Percentiles rank a stretch among this genome's conserved stretches.
Evolutionary conservation across 352 stramenopile genomes (phyloP).

Genomic region (Hyaloperonospora arabidopsidis): DNA sequence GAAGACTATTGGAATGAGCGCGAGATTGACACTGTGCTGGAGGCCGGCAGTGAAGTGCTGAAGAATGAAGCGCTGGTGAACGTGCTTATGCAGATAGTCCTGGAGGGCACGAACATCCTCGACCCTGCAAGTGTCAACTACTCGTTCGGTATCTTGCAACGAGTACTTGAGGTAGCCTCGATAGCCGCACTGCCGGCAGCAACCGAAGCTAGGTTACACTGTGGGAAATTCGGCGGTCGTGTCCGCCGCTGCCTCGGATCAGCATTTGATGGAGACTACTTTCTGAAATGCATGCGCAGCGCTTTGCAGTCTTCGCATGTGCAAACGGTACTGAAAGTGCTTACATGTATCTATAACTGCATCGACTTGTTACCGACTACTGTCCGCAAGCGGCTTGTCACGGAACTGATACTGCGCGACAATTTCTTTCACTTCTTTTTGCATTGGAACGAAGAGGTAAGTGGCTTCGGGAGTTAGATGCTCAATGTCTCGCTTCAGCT

Average conservation of each 20-base stretch:
- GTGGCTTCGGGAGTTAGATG: neutral
- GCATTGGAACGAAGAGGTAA: constrained; percentile 86
- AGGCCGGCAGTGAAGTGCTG: constrained; percentile 49
- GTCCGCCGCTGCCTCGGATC: constrained; percentile 33
- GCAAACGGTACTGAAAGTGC: constrained; percentile 78
- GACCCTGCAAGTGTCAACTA: constrained; percentile 80
- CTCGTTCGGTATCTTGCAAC: constrained; percentile 71
- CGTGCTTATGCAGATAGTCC: constrained; percentile 68
- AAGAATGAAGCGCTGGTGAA: constrained; percentile 65
- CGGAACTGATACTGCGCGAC: constrained; percentile 70
- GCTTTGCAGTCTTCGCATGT: constrained; percentile 69
- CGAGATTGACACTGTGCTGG: constrained; percentile 51
- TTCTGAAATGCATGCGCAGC: constrained; percentile 56
- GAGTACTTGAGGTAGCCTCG: constrained; percentile 54
- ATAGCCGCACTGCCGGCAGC: constrained; percentile 31
- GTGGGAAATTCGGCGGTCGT: constrained; percentile 22
- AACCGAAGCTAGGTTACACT: constrained; percentile 7
- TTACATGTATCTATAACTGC: constrained; percentile 81
- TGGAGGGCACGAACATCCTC: constrained; percentile 79
- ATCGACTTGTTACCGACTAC: constrained; percentile 62
- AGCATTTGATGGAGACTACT: constrained; percentile 67
- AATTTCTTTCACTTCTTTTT: constrained; percentile 84
- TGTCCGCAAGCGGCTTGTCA: constrained; percentile 56
- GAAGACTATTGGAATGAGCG: constrained; percentile 61
- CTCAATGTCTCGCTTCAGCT: neutral